phyloP scores from a whole-genome alignment of 371 early-diverging fungal genomes.

The Blakeslea trispora region DNA sequence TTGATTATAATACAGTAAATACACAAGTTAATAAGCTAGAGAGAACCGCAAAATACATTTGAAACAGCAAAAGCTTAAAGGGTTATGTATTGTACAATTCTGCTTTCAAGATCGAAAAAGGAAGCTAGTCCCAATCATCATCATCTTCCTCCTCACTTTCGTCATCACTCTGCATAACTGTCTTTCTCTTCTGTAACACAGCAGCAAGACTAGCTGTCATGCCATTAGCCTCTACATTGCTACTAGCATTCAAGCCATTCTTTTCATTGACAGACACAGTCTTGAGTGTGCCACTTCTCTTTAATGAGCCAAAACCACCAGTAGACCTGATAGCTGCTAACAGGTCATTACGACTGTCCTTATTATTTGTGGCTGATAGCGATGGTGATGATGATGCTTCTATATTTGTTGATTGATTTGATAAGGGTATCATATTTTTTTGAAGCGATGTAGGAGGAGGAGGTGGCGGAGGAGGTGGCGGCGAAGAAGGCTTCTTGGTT shows the following conservation, averaged over 20 bases:
- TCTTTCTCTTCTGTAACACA: conserved; percentile 36
- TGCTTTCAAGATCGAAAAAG: too few species aligned
- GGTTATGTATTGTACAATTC: too few species aligned
- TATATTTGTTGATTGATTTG: conserved; percentile 2
- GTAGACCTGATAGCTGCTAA: conserved; percentile 46
- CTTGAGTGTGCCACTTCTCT: conserved; percentile 24
- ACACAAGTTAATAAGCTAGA: too few species aligned
- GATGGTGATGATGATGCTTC: conserved; percentile 17
- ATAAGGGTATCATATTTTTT: neutral
- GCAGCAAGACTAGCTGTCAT: conserved; percentile 42
- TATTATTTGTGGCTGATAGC: neutral
- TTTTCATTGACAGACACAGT: neutral
- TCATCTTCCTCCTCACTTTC: conserved; percentile 35
- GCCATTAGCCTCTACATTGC: conserved; percentile 2
- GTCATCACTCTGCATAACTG: conserved; percentile 45
- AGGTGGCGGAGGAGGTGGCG: neutral
- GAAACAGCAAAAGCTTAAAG: too few species aligned
- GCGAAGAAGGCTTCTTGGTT: too few species aligned
- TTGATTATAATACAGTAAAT: too few species aligned
- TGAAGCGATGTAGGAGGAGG: neutral
- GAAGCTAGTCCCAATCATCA: conserved; percentile 26
- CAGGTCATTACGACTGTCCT: conserved; percentile 27
- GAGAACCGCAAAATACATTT: too few species aligned
- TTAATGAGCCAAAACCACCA: conserved; percentile 38
- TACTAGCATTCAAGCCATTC: neutral